phyloP scores from a whole-genome alignment of 192 early-diverging fungal genomes.

The Linnemannia zychae region DNA sequence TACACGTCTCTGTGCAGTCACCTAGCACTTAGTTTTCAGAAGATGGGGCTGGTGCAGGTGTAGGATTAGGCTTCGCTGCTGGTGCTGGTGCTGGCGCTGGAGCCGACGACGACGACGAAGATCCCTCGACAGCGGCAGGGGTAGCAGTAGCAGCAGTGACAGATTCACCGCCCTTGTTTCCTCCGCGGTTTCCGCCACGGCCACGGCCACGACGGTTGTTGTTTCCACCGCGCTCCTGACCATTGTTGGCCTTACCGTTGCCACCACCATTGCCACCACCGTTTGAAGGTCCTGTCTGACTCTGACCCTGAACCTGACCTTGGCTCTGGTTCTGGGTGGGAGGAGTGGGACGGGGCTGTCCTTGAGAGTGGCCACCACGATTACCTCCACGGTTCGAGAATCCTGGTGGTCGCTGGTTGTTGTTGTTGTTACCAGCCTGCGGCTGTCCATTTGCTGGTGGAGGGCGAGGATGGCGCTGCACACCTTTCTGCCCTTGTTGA shows the following conservation, averaged over 20 bases:
- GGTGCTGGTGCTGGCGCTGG: neutral
- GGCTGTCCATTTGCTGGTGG: slow-evolving; percentile 19
- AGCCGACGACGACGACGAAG: neutral
- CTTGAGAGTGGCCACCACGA: slow-evolving; percentile 18
- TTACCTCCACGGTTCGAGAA: slow-evolving; percentile 17
- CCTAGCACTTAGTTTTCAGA: neutral
- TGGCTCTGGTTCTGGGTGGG: neutral
- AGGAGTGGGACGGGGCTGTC: slow-evolving; percentile 5
- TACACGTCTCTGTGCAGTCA: neutral
- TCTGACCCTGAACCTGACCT: neutral
- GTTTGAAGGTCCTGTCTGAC: neutral
- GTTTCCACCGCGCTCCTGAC: slow-evolving; percentile 11
- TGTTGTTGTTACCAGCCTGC: slow-evolving; percentile 9
- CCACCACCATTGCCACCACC: neutral
- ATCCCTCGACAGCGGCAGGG: neutral
- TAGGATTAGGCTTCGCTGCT: neutral
- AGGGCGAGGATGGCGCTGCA: slow-evolving; percentile 37
- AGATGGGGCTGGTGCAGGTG: neutral
- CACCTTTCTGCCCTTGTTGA: slow-evolving; percentile 23
- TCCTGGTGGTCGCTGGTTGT: slow-evolving; percentile 8
- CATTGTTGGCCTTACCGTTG: neutral
- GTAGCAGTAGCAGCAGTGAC: neutral
- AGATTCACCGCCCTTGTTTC: slow-evolving; percentile 2
- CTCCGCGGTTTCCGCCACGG: slow-evolving; percentile 14
- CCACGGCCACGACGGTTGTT: slow-evolving; percentile 16